Evolutionary conservation across 225 moss, liverwort and hornwort genomes (phyloP).

Genomic region (Lunularia cruciata): DNA sequence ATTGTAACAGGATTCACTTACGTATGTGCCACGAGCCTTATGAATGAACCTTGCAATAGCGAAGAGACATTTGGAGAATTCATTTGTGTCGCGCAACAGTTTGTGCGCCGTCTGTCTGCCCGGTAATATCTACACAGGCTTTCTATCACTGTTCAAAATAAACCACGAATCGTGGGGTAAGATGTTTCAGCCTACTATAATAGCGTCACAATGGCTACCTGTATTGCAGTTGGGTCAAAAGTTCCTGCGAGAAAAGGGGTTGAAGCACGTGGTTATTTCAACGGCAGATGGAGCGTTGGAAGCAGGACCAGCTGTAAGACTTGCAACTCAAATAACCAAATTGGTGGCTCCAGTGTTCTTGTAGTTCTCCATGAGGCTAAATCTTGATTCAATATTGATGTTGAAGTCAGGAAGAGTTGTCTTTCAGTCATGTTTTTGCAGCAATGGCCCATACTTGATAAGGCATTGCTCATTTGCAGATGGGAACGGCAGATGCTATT

Average conservation of each 20-base stretch:
- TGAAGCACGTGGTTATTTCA: conserved; percentile 76
- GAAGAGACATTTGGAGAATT: neutral
- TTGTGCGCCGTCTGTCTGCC: neutral
- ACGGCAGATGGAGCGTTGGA: conserved; percentile 98
- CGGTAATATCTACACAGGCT: neutral
- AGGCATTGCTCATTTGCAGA: conserved; percentile 45
- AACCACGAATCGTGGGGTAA: neutral
- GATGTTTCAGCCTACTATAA: neutral
- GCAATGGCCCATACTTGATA: neutral
- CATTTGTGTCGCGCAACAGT: too few species aligned
- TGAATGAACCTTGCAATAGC: too few species aligned
- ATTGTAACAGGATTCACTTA: conserved; percentile 83
- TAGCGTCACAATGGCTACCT: neutral
- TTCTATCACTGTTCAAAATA: neutral
- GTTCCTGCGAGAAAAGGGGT: conserved; percentile 75
- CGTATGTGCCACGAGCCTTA: conserved; percentile 44
- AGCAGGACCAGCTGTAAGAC: conserved; percentile 88
- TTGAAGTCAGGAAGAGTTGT: too few species aligned
- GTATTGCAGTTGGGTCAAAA: conserved; percentile 65
- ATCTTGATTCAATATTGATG: too few species aligned
- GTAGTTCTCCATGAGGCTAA: too few species aligned
- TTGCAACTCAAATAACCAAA: neutral
- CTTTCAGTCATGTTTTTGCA: neutral
- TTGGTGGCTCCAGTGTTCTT: too few species aligned
- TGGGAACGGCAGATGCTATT: conserved; percentile 99